Percentiles rank a stretch among this genome's conserved stretches.
Conservation (phyloP, 2,329 filamentous ascomycete genomes). For the Ilyonectria destructans region DNA sequence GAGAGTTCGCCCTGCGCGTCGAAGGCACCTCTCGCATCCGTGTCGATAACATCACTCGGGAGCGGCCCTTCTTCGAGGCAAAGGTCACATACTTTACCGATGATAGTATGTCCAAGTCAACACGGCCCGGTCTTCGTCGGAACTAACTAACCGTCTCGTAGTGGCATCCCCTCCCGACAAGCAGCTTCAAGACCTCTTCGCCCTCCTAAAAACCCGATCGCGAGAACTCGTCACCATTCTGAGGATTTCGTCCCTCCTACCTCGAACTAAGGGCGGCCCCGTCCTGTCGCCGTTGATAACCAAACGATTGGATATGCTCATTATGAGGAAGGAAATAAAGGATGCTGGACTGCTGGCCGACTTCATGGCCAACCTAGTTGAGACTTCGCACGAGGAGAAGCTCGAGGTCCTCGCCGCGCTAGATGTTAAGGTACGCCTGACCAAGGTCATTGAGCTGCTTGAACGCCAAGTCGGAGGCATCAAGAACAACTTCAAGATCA, state of each 20-base stretch:
- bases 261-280: conserved; percentile 75
- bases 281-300: conserved; percentile 88
- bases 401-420: conserved; percentile 87
- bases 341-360: conserved; percentile 92
- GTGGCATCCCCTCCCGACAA: conserved; percentile 63
- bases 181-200: conserved; percentile 80
- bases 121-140: background rate
- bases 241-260: conserved; percentile 87
- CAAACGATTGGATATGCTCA: conserved; percentile 88
- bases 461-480: conserved; percentile 87
- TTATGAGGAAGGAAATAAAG: conserved; percentile 83
- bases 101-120: conserved; percentile 66
- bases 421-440: conserved; percentile 83
- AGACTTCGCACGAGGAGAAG: conserved; percentile 92
- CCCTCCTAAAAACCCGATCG: conserved; percentile 86
- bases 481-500: conserved; percentile 90
- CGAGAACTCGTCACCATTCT: conserved; percentile 89
- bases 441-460: conserved; percentile 87
- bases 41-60: conserved; percentile 76
- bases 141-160: conserved; percentile 37
- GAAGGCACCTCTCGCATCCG: conserved; percentile 87
- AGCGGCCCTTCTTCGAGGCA: conserved; percentile 89
- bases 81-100: conserved; percentile 82
- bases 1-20: conserved; percentile 87
- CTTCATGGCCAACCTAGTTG: conserved; percentile 96